Evolutionary conservation across 2,329 filamentous ascomycete genomes (phyloP).

Genomic region (Scedosporium dehoogii): DNA sequence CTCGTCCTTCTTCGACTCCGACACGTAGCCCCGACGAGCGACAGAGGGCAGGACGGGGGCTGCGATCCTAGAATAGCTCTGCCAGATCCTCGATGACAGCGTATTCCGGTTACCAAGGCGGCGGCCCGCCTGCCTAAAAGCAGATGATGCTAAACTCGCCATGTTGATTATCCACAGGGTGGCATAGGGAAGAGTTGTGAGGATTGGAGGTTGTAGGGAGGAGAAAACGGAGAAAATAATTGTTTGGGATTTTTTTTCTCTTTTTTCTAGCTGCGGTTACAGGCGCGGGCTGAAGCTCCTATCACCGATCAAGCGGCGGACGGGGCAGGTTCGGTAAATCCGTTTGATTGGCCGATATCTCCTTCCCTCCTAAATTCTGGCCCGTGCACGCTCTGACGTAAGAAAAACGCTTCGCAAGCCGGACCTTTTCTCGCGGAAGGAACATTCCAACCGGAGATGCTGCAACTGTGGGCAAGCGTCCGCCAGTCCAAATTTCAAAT

Average conservation of each 20-base stretch:
- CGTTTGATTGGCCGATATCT: slow-evolving; percentile 3
- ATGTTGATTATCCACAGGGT: slow-evolving; percentile 26
- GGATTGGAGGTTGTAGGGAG: background rate
- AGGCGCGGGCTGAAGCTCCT: slow-evolving; percentile 3
- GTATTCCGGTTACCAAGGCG: slow-evolving; percentile 29
- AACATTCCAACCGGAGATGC: background rate
- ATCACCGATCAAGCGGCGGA: slow-evolving; percentile 4
- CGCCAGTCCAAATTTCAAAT: no score
- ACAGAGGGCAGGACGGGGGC: slow-evolving; percentile 1
- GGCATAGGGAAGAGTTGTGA: slow-evolving; percentile 1
- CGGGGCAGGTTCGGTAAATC: background rate
- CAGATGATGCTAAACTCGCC: slow-evolving; percentile 56
- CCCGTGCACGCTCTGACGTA: slow-evolving; percentile 4
- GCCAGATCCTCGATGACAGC: slow-evolving; percentile 22
- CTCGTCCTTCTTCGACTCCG: slow-evolving; percentile 67
- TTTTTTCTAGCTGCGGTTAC: slow-evolving; percentile 5
- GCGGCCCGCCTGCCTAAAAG: slow-evolving; percentile 65
- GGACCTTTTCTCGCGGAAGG: background rate
- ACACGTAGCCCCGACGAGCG: slow-evolving; percentile 54
- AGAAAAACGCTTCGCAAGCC: background rate
- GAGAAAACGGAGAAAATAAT: slow-evolving; percentile 1
- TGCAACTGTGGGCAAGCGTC: no score
- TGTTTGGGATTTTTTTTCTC: slow-evolving; percentile 1
- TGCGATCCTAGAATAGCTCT: slow-evolving; percentile 9
- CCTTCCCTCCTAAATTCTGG: background rate